Percentiles rank a stretch among this genome's conserved stretches.
Evolutionary conservation across 2,329 filamentous ascomycete genomes (phyloP).

Genomic region (Atkinsonella hypoxylon): DNA sequence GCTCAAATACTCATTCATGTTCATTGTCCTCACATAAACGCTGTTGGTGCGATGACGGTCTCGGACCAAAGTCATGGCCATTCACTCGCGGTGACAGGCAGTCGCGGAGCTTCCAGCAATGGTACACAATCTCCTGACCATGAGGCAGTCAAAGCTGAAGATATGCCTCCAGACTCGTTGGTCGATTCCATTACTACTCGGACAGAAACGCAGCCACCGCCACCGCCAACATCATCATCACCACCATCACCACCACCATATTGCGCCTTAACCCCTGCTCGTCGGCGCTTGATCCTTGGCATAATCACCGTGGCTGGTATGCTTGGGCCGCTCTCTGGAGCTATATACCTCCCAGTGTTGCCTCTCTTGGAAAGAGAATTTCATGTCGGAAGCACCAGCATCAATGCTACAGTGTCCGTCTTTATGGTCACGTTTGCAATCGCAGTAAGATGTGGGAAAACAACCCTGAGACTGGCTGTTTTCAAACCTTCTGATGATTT

Average conservation of each 20-base stretch:
- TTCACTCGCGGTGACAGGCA: too few species aligned
- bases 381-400: conserved; percentile 19
- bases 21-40: too few species aligned
- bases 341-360: conserved; percentile 31
- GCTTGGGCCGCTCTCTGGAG: conserved; percentile 30
- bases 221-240: neutral
- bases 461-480: neutral
- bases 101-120: too few species aligned
- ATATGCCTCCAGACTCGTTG: neutral
- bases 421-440: conserved; percentile 32
- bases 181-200: neutral
- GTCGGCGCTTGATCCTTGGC: conserved; percentile 24
- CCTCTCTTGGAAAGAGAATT: conserved; percentile 26
- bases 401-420: conserved; percentile 32
- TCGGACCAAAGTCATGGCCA: too few species aligned
- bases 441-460: conserved; percentile 13
- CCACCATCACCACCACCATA: conserved; percentile 16
- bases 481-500: neutral
- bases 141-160: too few species aligned
- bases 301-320: conserved; percentile 29
- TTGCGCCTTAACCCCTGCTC: conserved; percentile 23
- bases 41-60: too few species aligned
- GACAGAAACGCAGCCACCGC: neutral
- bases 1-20: too few species aligned
- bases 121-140: too few species aligned